Base-by-base conservation (phyloP, 2,329 filamentous ascomycete genomes). In the Cadophora sp. region DNA sequence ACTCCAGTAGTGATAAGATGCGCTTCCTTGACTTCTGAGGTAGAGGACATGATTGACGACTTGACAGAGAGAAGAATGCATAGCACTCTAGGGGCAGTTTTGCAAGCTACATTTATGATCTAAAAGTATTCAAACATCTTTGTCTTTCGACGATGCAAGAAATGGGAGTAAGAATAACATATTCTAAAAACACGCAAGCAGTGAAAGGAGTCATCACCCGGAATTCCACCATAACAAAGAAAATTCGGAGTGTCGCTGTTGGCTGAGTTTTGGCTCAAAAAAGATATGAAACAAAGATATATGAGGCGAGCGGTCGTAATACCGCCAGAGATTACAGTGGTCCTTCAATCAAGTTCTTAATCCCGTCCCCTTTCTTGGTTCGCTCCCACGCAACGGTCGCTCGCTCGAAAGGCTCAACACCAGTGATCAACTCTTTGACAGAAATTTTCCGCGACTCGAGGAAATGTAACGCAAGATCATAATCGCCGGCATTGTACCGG, bases 401-500 rank as follows among this genome's bases (percentile, higher is more conserved):
- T 34, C 84, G 70, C 61, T 84, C 82, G 68, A 84, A 83, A 27
- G 76, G 77, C 69, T 77, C 80, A 16, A 79, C 68, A 43, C 79
- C 76, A 3, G 79, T 81, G 56, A 82, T 79, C 4, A 82, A 71
- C 55, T 72, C 76, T 3, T 75, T 74, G 1, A 74, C 66, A 74
- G 73, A 46, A 73, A 75, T 68, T 69, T 63, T 68, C 55, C 48
- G 58, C 2, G 59, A 53, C 16, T 64, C 60, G 3, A 87, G 79
- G 7, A 87, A 76, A 50, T 83, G 78, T 0, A 87, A 77, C 0
- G 85, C 85, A 5, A 79, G 72, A 0, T 83, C 80, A 73, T 86
- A 87, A 69, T 81, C 83, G 0, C 85, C 84, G 14, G 0, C 80
- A 77, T 4, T 79, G 81, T 87, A 87, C 2, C 84, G 79, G 62